phyloP scores from a whole-genome alignment of 2,329 filamentous ascomycete genomes.

The Uncinocarpus reesii region DNA sequence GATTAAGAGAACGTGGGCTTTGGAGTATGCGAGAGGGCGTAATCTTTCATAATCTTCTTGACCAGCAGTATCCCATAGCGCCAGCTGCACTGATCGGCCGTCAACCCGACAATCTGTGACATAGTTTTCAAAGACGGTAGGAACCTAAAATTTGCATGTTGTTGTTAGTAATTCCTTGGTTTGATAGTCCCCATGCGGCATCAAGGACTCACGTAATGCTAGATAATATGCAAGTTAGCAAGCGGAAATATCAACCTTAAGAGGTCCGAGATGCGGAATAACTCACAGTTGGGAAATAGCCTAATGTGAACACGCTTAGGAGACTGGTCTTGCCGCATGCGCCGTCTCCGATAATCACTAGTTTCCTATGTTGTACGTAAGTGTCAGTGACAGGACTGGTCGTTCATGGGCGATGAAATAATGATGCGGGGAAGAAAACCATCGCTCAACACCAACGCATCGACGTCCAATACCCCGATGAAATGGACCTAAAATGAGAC shows the following conservation, averaged over 20 bases:
- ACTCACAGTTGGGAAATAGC: slow-evolving; percentile 91
- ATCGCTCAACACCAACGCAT: background rate
- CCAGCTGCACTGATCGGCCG: slow-evolving; percentile 95
- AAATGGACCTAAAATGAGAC: background rate
- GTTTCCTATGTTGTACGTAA: slow-evolving; percentile 52
- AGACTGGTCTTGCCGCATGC: slow-evolving; percentile 97
- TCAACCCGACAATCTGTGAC: slow-evolving; percentile 98
- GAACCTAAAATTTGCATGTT: slow-evolving; percentile 49
- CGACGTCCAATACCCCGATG: background rate
- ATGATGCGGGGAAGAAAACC: background rate
- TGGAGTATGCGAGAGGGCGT: slow-evolving; percentile 87
- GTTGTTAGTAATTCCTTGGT: slow-evolving; percentile 11
- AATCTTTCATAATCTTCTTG: slow-evolving; percentile 98
- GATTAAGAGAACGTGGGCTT: slow-evolving; percentile 94
- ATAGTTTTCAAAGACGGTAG: slow-evolving; percentile 98
- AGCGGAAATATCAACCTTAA: background rate
- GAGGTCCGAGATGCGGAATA: slow-evolving; percentile 1
- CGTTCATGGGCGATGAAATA: too few relatives aligned
- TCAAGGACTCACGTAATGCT: background rate
- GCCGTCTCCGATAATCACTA: slow-evolving; percentile 94
- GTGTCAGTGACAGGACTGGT: slow-evolving; percentile 6
- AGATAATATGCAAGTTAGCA: background rate
- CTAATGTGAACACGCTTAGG: slow-evolving; percentile 91
- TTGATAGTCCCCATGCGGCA: background rate
- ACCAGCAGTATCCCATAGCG: slow-evolving; percentile 98